Percentiles rank a stretch among this genome's conserved stretches.
Evolutionary conservation across 2,329 filamentous ascomycete species (phyloP).

Genomic region (Fusarium zealandicum): DNA sequence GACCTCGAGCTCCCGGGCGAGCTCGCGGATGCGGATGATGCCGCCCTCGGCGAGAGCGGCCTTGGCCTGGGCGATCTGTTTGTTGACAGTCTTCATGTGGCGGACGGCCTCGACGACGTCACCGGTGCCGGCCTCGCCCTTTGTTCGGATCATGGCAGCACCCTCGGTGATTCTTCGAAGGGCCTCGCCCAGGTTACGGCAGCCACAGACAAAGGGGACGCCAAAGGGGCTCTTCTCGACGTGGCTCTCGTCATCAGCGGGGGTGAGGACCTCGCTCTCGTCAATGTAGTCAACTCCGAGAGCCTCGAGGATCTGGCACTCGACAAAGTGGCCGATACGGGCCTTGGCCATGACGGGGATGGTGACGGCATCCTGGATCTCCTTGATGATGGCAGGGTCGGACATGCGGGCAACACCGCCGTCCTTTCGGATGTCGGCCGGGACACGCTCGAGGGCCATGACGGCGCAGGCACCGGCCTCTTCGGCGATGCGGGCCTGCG

Average conservation of each 20-base stretch:
- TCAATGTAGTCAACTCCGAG: constrained; percentile 98
- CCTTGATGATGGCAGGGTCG: constrained; percentile 91
- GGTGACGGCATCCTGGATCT: constrained; percentile 93
- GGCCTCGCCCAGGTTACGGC: constrained; percentile 92
- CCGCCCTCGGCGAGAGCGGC: constrained; percentile 69
- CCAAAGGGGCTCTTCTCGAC: constrained; percentile 86
- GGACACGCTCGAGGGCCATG: constrained; percentile 98
- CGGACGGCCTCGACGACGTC: constrained; percentile 96
- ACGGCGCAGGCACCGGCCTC: constrained; percentile 95
- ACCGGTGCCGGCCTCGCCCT: constrained; percentile 96
- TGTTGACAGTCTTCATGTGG: constrained; percentile 91
- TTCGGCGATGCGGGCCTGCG: constrained; percentile 95
- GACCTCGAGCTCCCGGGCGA: constrained; percentile 82
- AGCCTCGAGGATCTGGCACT: constrained; percentile 97
- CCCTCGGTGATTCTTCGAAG: constrained; percentile 90
- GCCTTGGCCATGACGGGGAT: constrained; percentile 99
- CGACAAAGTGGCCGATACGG: constrained; percentile 95
- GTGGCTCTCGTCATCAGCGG: constrained; percentile 88
- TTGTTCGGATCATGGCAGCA: constrained; percentile 98
- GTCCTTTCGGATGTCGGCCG: constrained; percentile 90
- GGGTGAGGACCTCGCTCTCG: constrained; percentile 96
- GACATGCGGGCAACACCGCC: constrained; percentile 98
- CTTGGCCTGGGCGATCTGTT: constrained; percentile 81
- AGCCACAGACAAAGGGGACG: constrained; percentile 94
- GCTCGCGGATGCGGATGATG: constrained; percentile 64